These are phyloP conservation scores for Paraconiothyrium brasiliense DNA, from an alignment of 2,329 filamentous ascomycete genomes.

Conservation along the genomic window DNA sequence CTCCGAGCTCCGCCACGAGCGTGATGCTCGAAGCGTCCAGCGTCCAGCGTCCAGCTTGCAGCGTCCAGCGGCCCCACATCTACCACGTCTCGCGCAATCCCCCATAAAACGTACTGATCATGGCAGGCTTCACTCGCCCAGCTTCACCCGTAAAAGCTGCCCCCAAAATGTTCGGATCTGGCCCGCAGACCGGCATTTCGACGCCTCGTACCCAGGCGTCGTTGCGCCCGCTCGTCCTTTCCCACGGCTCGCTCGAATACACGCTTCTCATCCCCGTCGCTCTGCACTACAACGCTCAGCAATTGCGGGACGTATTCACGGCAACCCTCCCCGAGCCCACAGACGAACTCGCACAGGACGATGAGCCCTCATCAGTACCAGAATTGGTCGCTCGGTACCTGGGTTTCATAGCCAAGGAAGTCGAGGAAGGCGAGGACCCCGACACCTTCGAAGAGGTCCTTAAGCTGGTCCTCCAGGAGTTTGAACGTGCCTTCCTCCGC, in stretches of 20 bases:
- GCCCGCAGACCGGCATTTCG: slow-evolving; percentile 93
- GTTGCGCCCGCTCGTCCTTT: slow-evolving; percentile 87
- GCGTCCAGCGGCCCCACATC: background rate
- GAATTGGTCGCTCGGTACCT: slow-evolving; percentile 95
- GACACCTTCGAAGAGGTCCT: slow-evolving; percentile 93
- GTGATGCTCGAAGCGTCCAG: background rate
- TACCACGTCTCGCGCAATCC: slow-evolving; percentile 11
- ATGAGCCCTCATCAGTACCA: slow-evolving; percentile 94
- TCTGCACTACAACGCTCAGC: slow-evolving; percentile 94
- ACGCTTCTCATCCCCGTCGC: slow-evolving; percentile 94
- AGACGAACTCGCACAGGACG: slow-evolving; percentile 96
- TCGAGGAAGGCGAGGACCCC: slow-evolving; percentile 91
- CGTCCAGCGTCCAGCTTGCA: background rate
- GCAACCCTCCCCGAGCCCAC: slow-evolving; percentile 87
- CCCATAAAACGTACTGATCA: slow-evolving; percentile 22
- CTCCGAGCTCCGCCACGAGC: slow-evolving; percentile 1
- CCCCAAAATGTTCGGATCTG: slow-evolving; percentile 82
- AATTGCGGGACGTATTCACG: slow-evolving; percentile 90
- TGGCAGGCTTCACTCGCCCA: slow-evolving; percentile 15
- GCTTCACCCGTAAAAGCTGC: background rate
- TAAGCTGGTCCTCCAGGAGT: slow-evolving; percentile 92
- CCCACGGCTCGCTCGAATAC: slow-evolving; percentile 94
- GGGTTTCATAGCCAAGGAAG: slow-evolving; percentile 86
- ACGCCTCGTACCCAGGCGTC: slow-evolving; percentile 94
- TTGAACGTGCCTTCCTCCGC: slow-evolving; percentile 91